These are phyloP conservation scores for Cytospora piceae DNA, from an alignment of 2,329 filamentous ascomycete genomes.

Conservation along the genomic window DNA sequence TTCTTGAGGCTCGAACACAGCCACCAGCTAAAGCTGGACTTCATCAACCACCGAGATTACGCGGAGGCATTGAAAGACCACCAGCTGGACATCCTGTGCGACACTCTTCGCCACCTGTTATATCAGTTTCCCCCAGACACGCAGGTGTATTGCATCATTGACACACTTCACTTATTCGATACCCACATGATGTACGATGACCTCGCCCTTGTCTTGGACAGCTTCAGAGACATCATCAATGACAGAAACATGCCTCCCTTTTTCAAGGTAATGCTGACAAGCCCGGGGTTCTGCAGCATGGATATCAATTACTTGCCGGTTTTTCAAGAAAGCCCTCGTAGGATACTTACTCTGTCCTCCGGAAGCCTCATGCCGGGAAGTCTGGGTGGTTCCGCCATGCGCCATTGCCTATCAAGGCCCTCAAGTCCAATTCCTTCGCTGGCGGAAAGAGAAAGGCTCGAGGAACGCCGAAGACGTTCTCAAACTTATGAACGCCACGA, in stretches of 20 bases:
- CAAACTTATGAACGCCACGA: background rate
- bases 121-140: conserved; percentile 6
- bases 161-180: conserved; percentile 10
- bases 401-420: background rate
- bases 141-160: conserved; percentile 16
- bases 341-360: background rate
- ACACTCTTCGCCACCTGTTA: conserved; percentile 3
- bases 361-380: background rate
- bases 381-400: background rate
- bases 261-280: conserved; percentile 15
- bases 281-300: conserved; percentile 5
- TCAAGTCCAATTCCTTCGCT: conserved; percentile 1
- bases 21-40: background rate
- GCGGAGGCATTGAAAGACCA: background rate
- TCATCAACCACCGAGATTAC: conserved; percentile 11
- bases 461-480: background rate
- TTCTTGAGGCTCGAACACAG: background rate
- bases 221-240: conserved; percentile 1
- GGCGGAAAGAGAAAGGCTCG: background rate
- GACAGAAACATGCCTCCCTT: conserved; percentile 14
- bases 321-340: background rate
- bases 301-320: background rate
- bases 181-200: background rate
- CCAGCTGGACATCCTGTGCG: conserved; percentile 10
- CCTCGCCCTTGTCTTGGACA: background rate